These are phyloP conservation scores for Pochonia chlamydosporia DNA, from an alignment of 2,329 filamentous ascomycete genomes.

Conservation along the genomic window DNA sequence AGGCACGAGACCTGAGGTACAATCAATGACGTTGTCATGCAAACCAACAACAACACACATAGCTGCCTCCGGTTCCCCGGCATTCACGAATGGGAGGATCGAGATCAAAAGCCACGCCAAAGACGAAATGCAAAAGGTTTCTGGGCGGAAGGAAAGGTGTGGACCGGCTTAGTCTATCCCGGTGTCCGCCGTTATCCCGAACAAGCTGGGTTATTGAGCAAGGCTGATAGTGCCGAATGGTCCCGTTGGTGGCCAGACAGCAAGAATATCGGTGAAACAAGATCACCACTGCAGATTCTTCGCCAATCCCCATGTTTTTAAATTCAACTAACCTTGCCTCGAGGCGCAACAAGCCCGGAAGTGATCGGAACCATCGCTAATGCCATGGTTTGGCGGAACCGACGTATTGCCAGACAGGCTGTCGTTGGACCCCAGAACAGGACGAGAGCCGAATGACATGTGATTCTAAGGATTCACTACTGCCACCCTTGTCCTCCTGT, in stretches of 20 bases:
- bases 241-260: neutral
- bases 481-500: no score
- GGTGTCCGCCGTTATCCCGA: neutral
- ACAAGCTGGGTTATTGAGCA: neutral
- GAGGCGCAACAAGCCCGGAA: conserved; percentile 1
- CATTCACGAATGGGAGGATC: neutral
- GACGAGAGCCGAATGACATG: conserved; percentile 3
- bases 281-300: neutral
- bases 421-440: no score
- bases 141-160: neutral
- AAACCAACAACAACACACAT: neutral
- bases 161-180: conserved; percentile 1
- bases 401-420: no score
- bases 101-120: conserved; percentile 2
- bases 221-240: neutral
- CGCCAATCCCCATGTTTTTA: neutral
- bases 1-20: neutral
- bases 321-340: neutral
- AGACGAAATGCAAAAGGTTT: neutral
- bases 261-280: neutral
- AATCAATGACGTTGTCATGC: neutral
- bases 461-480: neutral
- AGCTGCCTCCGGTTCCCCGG: neutral
- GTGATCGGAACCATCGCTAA: neutral
- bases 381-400: neutral